Percentiles rank a stretch among this genome's conserved stretches.
phyloP scores from a whole-genome alignment of 2,329 filamentous ascomycete species.

The Fusarium haematococcum region DNA sequence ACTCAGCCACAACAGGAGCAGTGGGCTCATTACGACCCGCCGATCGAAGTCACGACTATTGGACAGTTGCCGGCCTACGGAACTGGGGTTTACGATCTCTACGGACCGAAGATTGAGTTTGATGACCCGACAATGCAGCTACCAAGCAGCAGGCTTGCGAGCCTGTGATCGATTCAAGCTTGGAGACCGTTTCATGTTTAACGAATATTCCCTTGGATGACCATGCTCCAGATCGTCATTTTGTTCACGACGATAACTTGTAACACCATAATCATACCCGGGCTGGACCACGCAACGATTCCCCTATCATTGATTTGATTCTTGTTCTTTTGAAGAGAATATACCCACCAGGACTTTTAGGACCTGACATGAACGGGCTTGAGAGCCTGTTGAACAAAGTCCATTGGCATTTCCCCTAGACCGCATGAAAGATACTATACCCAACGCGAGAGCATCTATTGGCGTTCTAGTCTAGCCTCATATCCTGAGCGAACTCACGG shows the following conservation, averaged over 20 bases:
- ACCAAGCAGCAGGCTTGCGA: constrained; percentile 69
- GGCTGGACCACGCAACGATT: constrained; percentile 40
- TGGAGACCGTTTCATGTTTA: constrained; percentile 23
- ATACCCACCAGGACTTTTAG: constrained; percentile 48
- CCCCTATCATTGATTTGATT: constrained; percentile 35
- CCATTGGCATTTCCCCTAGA: constrained; percentile 21
- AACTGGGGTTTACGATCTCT: constrained; percentile 64
- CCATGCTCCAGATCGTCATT: constrained; percentile 19
- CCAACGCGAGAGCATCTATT: constrained; percentile 29
- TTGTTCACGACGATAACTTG: constrained; percentile 32
- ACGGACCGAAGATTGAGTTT: constrained; percentile 67
- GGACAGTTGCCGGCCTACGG: constrained; percentile 63
- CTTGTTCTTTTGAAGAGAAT: constrained; percentile 41
- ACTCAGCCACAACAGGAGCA: constrained; percentile 59
- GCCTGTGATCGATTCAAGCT: constrained; percentile 55
- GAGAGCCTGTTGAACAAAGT: constrained; percentile 5
- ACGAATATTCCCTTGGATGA: constrained; percentile 22
- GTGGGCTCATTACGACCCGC: constrained; percentile 70
- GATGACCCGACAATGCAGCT: constrained; percentile 70
- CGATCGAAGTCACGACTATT: constrained; percentile 68
- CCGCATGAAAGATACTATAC: constrained; percentile 25
- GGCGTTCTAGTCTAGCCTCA: constrained; percentile 20
- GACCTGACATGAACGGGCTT: constrained; percentile 33
- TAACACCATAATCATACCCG: constrained; percentile 42
- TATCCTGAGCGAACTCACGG: not conserved